Conservation (phyloP, 371 early-diverging fungal species). For the Rhizopus microsporus region DNA sequence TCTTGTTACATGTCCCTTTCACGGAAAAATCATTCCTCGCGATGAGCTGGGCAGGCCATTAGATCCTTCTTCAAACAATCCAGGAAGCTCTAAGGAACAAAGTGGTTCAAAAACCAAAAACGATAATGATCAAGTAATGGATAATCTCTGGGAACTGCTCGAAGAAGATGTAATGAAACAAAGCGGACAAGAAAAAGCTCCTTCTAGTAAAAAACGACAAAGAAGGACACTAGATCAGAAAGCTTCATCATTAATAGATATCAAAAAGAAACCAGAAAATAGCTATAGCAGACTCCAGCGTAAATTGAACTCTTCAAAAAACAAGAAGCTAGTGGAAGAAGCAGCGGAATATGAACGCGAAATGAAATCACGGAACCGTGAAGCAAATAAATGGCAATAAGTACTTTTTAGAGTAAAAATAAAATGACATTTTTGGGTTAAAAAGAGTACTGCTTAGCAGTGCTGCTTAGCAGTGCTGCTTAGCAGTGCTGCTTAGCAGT, state of each 20-base stretch:
- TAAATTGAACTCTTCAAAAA: slow-evolving; percentile 29
- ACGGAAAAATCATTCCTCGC: slow-evolving; percentile 68
- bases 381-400: slow-evolving; percentile 13
- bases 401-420: background rate
- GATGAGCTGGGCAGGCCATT: slow-evolving; percentile 55
- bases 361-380: slow-evolving; percentile 27
- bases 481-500: too few species aligned
- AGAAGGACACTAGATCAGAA: slow-evolving; percentile 7
- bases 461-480: too few species aligned
- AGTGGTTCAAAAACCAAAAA: background rate
- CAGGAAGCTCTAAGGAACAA: background rate
- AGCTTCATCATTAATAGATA: slow-evolving; percentile 50
- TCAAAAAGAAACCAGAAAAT: slow-evolving; percentile 53
- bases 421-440: too few species aligned
- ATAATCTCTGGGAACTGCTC: slow-evolving; percentile 56
- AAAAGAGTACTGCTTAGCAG: too few species aligned
- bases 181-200: slow-evolving; percentile 39
- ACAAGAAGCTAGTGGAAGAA: slow-evolving; percentile 34
- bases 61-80: slow-evolving; percentile 11
- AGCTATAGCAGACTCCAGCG: slow-evolving; percentile 43
- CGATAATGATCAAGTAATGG: slow-evolving; percentile 12
- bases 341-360: slow-evolving; percentile 38
- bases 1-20: slow-evolving; percentile 71
- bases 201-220: slow-evolving; percentile 22
- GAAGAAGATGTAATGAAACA: slow-evolving; percentile 57